Base-by-base conservation (phyloP, 495 filamentous ascomycete species). In the Penicillium silybi region DNA sequence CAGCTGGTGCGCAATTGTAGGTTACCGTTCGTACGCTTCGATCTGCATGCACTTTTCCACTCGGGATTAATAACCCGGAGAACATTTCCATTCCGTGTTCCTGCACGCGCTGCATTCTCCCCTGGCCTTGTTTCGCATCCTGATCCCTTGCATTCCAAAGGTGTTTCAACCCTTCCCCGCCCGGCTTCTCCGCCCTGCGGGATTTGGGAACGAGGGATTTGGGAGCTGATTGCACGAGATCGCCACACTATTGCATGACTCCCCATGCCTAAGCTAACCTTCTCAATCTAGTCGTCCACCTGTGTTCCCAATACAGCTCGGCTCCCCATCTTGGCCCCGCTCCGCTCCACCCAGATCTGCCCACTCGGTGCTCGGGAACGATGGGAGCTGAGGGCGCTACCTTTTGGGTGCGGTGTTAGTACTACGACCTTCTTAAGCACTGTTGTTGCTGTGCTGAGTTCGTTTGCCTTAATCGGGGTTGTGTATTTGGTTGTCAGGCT, bases 1-100 rank as follows among this genome's bases (percentile, higher is more conserved):
- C 65, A 78, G 78, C 39, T 82, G 79, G 79, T 82, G 79, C 60
- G 64, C 77, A n/a, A 67, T 74, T 56, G 78, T 82, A 70, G 48
- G 77, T 70, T 15, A 37, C 35, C 35, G 5, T 41, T 38, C 53
- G 29, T 26, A 32, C 7, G 7, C 11, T 13, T 32, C 29, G 11
- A 13, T 32, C 29, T 32, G 29, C 29, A 32, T n/a, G n/a, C 29
- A 32, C 29, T 13, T 13, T 32, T 32, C 1, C 6, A 23, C 3
- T 23, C 6, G n/a, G n/a, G n/a, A n/a, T n/a, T n/a, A n/a, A n/a
- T n/a, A n/a, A n/a, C n/a, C n/a, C n/a, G n/a, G n/a, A n/a, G n/a
- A n/a, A n/a, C n/a, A n/a, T n/a, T n/a, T n/a, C n/a, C n/a, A n/a
- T n/a, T 32, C 29, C 1, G 26, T 32, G 11, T 3, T 32, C 27